A percentile compares a stretch with the other conserved stretches of the same genome.
These are phyloP conservation scores for Penicillium psychrofluorescens DNA, from an alignment of 495 filamentous ascomycete species.

Conservation along the genomic window DNA sequence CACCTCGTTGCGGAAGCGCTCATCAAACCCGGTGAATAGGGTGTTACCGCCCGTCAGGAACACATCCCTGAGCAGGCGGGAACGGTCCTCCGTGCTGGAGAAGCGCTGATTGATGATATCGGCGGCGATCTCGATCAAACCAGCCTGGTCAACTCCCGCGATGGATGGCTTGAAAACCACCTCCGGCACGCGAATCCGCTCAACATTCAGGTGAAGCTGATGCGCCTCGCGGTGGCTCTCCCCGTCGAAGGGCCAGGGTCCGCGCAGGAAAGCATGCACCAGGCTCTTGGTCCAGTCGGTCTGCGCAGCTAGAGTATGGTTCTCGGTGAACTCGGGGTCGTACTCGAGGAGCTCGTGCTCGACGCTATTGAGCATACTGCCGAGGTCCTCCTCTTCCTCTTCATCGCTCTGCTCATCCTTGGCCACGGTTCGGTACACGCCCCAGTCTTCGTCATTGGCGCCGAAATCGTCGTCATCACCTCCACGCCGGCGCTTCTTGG, in stretches of 20 bases:
- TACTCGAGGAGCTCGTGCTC: constrained; percentile 80
- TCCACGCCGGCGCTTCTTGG: constrained; percentile 74
- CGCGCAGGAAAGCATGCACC: constrained; percentile 81
- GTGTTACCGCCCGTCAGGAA: constrained; percentile 95
- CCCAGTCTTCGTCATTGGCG: constrained; percentile 96
- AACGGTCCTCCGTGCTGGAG: constrained; percentile 44
- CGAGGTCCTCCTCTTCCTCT: constrained; percentile 81
- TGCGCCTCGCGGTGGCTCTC: constrained; percentile 73
- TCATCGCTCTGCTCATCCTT: constrained; percentile 69
- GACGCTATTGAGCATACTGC: constrained; percentile 57
- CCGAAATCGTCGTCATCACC: constrained; percentile 87
- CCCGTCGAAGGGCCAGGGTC: constrained; percentile 76
- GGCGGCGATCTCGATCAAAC: constrained; percentile 80
- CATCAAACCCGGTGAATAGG: constrained; percentile 78
- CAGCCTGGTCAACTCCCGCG: constrained; percentile 90
- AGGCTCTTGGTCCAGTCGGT: constrained; percentile 89
- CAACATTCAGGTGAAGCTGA: constrained; percentile 92
- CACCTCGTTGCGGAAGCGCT: constrained; percentile 67
- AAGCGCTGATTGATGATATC: constrained; percentile 80
- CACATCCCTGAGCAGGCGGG: constrained; percentile 69
- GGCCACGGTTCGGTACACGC: constrained; percentile 86
- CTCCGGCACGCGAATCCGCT: constrained; percentile 93
- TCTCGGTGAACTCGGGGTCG: constrained; percentile 81
- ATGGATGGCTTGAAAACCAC: constrained; percentile 93
- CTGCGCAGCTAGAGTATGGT: constrained; percentile 85